These are phyloP conservation scores for Podospora australis DNA, from an alignment of 495 filamentous ascomycete species.

Conservation along the genomic window DNA sequence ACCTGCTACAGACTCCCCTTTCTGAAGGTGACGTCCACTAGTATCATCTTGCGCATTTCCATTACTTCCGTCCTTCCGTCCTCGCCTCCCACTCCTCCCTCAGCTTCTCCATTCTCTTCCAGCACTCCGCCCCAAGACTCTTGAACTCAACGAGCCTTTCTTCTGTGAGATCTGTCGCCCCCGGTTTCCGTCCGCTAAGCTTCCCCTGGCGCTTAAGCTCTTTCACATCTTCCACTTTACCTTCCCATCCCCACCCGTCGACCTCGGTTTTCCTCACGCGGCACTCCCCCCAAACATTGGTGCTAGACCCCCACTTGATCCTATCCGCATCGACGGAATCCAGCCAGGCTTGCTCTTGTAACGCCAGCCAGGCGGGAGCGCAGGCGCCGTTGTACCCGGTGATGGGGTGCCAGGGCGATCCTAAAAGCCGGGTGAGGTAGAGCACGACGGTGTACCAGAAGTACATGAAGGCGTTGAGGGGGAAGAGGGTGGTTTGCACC, in stretches of 20 bases:
- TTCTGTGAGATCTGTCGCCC: constrained; percentile 50
- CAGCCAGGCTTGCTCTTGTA: constrained; percentile 59
- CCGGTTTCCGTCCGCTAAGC: constrained; percentile 47
- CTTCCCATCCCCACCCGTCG: constrained; percentile 79
- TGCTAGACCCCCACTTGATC: constrained; percentile 79
- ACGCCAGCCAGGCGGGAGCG: constrained; percentile 70
- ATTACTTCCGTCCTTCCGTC: too few relatives aligned
- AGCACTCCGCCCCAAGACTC: constrained; percentile 61
- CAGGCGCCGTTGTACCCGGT: constrained; percentile 69
- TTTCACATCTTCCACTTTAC: constrained; percentile 49
- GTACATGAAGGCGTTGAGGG: constrained; percentile 57
- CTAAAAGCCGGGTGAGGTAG: constrained; percentile 68
- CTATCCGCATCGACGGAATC: constrained; percentile 50
- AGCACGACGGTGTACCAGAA: constrained; percentile 53
- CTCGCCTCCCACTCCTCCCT: constrained; percentile 68
- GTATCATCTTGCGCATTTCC: too few relatives aligned
- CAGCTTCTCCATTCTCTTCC: constrained; percentile 81
- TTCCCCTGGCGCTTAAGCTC: constrained; percentile 41
- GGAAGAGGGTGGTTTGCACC: constrained; percentile 71
- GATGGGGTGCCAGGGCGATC: constrained; percentile 80
- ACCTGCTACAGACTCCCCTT: too few relatives aligned
- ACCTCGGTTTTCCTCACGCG: constrained; percentile 66
- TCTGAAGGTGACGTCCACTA: too few relatives aligned
- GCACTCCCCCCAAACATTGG: constrained; percentile 50
- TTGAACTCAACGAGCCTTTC: constrained; percentile 69